Percentiles rank a stretch among this genome's conserved stretches.
Conservation (phyloP, 2,329 filamentous ascomycete species). For the Penicillium hordei region DNA sequence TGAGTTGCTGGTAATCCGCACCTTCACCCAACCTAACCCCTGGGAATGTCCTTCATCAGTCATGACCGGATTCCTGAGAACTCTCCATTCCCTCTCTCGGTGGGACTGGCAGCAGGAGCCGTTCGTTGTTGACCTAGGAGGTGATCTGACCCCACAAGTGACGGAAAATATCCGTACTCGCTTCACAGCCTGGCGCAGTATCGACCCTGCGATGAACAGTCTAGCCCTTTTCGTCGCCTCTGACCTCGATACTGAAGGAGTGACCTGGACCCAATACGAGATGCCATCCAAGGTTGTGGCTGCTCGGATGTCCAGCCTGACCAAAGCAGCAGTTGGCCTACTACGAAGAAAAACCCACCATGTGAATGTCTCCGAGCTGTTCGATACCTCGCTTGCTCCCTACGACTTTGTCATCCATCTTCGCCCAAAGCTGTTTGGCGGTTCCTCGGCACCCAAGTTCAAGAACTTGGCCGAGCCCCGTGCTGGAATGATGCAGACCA, state of each 20-base stretch:
- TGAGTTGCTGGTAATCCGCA: conserved; percentile 75
- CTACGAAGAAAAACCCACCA: conserved; percentile 55
- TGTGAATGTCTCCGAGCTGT: conserved; percentile 62
- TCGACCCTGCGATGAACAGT: conserved; percentile 85
- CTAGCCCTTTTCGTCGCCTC: conserved; percentile 79
- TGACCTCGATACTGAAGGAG: conserved; percentile 72
- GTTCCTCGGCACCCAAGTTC: conserved; percentile 52
- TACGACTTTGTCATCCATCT: conserved; percentile 86
- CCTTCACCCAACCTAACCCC: conserved; percentile 78
- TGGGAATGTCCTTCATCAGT: conserved; percentile 76
- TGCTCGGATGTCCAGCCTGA: conserved; percentile 76
- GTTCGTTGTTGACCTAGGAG: conserved; percentile 72
- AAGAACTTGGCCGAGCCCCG: conserved; percentile 71
- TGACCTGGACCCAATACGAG: conserved; percentile 71
- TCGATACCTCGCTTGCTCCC: conserved; percentile 69
- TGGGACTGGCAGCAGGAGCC: conserved; percentile 93
- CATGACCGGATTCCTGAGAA: conserved; percentile 77
- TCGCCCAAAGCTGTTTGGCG: conserved; percentile 51
- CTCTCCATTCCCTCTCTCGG: conserved; percentile 72
- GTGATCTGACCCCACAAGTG: conserved; percentile 61
- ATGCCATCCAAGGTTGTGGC: conserved; percentile 79
- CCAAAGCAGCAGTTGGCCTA: conserved; percentile 69
- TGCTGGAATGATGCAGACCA: conserved; percentile 59
- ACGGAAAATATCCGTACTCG: conserved; percentile 65
- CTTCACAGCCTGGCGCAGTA: conserved; percentile 79